Conservation (phyloP, 495 filamentous ascomycete genomes). For the Daldinia bambusicola region DNA sequence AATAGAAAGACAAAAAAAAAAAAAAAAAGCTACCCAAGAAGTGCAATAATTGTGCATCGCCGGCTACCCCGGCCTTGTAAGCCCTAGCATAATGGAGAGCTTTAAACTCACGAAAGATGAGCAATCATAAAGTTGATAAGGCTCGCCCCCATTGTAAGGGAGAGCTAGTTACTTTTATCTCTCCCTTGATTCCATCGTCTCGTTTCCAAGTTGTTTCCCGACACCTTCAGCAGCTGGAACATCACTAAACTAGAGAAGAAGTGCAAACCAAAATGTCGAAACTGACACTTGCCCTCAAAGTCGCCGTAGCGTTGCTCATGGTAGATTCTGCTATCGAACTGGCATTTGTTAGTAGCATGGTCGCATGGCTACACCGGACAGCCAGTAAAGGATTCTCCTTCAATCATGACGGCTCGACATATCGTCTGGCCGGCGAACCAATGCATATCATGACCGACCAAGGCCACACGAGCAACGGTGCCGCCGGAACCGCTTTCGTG, state of each 20-base stretch:
- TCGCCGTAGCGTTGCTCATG: slow-evolving; percentile 52
- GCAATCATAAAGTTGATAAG: slow-evolving; percentile 27
- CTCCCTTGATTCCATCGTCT: neutral
- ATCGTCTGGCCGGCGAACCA: slow-evolving; percentile 56
- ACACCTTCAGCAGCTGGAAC: slow-evolving; percentile 11
- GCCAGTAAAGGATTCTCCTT: slow-evolving; percentile 52
- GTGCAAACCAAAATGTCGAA: slow-evolving; percentile 27
- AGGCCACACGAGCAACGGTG: slow-evolving; percentile 62
- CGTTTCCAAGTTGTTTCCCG: slow-evolving; percentile 1
- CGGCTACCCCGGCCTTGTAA: slow-evolving; percentile 27
- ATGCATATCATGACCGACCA: slow-evolving; percentile 56
- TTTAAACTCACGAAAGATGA: slow-evolving; percentile 11
- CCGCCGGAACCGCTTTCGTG: slow-evolving; percentile 61
- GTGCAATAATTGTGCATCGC: slow-evolving; percentile 8
- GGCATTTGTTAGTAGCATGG: slow-evolving; percentile 60
- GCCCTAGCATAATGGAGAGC: slow-evolving; percentile 26
- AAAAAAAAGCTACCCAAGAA: slow-evolving; percentile 16
- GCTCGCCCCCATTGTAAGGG: slow-evolving; percentile 8
- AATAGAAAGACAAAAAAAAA: no score
- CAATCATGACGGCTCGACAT: slow-evolving; percentile 43
- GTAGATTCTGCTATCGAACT: slow-evolving; percentile 58
- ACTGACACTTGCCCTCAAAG: slow-evolving; percentile 36
- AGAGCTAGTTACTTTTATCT: neutral
- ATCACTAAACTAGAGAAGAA: neutral
- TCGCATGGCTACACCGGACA: slow-evolving; percentile 57